These are phyloP conservation scores for Hamigera avellanea DNA, from an alignment of 495 filamentous ascomycete genomes.

Conservation along the genomic window DNA sequence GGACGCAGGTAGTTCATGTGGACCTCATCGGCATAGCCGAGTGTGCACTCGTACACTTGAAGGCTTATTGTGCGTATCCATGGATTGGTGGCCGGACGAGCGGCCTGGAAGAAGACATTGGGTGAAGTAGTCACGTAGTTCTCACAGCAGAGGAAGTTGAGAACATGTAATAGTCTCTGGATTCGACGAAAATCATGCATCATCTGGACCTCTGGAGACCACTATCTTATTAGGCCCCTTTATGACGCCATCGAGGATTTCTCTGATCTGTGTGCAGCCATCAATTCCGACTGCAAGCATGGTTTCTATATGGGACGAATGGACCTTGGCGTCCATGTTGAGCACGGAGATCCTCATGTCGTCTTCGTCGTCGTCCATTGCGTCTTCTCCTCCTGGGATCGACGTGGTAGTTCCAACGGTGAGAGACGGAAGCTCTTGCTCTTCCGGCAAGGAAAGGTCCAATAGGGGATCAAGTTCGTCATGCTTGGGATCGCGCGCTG, in stretches of 20 bases:
- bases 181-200: constrained; percentile 5
- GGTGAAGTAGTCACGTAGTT: too few relatives aligned
- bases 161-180: too few relatives aligned
- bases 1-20: too few relatives aligned
- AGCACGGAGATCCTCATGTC: constrained; percentile 66
- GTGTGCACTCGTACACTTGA: too few relatives aligned
- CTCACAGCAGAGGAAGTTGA: too few relatives aligned
- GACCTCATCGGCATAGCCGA: too few relatives aligned
- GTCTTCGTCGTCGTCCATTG: constrained; percentile 26
- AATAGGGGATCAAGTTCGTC: constrained; percentile 77
- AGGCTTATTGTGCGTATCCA: too few relatives aligned
- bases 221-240: constrained; percentile 21
- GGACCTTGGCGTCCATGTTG: constrained; percentile 73
- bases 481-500: constrained; percentile 37
- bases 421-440: constrained; percentile 79
- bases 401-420: constrained; percentile 70
- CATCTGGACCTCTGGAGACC: neutral
- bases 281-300: constrained; percentile 89
- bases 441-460: constrained; percentile 77
- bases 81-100: too few relatives aligned
- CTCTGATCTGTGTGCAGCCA: constrained; percentile 76
- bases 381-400: constrained; percentile 25
- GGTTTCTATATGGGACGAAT: constrained; percentile 66
- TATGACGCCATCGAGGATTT: constrained; percentile 54
- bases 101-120: too few relatives aligned